A percentile compares a stretch with the other conserved stretches of the same genome.
These are phyloP conservation scores for Luvunga scandens DNA, from an alignment of 345 rosid species.

Conservation along the genomic window DNA sequence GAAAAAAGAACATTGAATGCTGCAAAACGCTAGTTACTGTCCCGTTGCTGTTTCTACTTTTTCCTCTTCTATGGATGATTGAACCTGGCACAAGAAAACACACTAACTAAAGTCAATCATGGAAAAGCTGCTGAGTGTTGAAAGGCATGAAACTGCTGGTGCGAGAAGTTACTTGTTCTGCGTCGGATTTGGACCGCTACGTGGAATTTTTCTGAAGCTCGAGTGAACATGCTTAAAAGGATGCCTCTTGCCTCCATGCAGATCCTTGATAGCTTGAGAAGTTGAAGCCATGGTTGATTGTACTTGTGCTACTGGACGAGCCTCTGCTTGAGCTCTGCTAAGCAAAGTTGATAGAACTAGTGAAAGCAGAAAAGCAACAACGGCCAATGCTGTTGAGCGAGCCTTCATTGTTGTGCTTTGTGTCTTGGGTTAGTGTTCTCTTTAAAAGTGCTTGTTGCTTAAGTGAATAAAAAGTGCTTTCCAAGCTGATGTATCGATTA, in stretches of 20 bases:
- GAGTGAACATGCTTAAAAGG: slow-evolving; percentile 40
- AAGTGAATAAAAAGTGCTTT: neutral
- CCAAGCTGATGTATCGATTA: neutral
- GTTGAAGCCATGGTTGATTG: slow-evolving; percentile 22
- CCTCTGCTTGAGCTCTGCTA: slow-evolving; percentile 33
- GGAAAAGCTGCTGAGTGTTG: slow-evolving; percentile 12
- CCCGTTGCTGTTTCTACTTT: slow-evolving; percentile 17
- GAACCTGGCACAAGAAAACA: slow-evolving; percentile 31
- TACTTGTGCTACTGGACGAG: slow-evolving; percentile 21
- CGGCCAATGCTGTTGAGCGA: slow-evolving; percentile 29
- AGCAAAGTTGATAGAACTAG: slow-evolving; percentile 38
- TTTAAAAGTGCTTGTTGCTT: neutral
- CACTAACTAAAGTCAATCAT: slow-evolving; percentile 10
- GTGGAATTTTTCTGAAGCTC: slow-evolving; percentile 69
- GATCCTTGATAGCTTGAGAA: slow-evolving; percentile 32
- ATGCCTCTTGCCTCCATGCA: slow-evolving; percentile 33
- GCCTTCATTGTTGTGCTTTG: slow-evolving; percentile 39
- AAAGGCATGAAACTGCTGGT: slow-evolving; percentile 15
- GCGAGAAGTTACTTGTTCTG: slow-evolving; percentile 60
- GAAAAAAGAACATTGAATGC: neutral
- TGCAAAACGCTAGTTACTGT: slow-evolving; percentile 18
- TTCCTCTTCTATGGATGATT: slow-evolving; percentile 24
- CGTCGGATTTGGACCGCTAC: slow-evolving; percentile 61
- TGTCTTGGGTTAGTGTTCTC: no score
- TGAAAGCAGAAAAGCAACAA: slow-evolving; percentile 37